Conservation (phyloP, 2,329 filamentous ascomycete species). For the Claviceps sp. region DNA sequence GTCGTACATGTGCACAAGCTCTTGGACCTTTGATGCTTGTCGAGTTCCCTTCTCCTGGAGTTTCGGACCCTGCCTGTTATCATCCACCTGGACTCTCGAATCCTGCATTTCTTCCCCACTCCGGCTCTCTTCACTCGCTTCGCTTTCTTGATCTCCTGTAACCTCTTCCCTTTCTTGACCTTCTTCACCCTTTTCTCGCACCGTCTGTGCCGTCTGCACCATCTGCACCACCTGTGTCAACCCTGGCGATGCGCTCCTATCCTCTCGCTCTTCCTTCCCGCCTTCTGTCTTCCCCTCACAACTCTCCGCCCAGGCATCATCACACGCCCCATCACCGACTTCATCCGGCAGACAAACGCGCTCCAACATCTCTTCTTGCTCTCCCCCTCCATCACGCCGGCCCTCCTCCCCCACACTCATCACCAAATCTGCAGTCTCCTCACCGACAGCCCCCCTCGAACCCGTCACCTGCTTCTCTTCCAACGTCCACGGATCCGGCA, state of each 20-base stretch:
- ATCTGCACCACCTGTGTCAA: not conserved
- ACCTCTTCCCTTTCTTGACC: not conserved
- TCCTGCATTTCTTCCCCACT: too few relatives aligned
- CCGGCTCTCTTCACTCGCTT: too few relatives aligned
- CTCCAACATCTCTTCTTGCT: not conserved
- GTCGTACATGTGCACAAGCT: constrained; percentile 37
- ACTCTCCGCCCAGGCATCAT: not conserved
- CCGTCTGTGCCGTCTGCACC: not conserved
- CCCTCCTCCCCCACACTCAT: constrained; percentile 15
- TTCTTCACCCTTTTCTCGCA: constrained; percentile 6
- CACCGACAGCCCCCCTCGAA: constrained; percentile 5
- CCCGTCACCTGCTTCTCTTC: constrained; percentile 2
- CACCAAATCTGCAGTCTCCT: constrained; percentile 17
- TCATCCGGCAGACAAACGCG: not conserved
- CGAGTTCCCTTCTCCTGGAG: constrained; percentile 6
- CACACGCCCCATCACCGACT: not conserved
- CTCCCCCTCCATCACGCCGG: not conserved
- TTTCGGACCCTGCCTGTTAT: too few relatives aligned
- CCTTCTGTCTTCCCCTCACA: not conserved
- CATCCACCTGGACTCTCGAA: too few relatives aligned
- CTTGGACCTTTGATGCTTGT: constrained; percentile 33
- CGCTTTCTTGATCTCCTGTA: too few relatives aligned
- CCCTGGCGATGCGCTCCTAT: constrained; percentile 10
- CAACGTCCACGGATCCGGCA: constrained; percentile 16
- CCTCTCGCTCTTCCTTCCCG: not conserved